Conservation (phyloP, 331 rosid species). For the Cydonia oblonga region DNA sequence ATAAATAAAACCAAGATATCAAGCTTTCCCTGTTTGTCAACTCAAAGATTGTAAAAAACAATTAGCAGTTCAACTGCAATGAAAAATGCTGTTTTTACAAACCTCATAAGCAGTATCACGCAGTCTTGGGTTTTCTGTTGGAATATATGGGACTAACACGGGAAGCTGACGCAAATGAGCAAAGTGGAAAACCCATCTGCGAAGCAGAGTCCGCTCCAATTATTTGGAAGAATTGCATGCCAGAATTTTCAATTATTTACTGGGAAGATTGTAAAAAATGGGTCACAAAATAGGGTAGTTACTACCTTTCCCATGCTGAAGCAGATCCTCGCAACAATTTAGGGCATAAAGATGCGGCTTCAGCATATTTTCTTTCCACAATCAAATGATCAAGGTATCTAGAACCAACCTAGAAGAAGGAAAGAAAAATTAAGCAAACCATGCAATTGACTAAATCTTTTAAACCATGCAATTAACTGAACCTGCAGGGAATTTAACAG, state of each 20-base stretch:
- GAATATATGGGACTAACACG: conserved; percentile 82
- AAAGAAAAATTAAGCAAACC: conserved; percentile 2
- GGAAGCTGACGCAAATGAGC: conserved; percentile 99
- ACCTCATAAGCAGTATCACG: conserved; percentile 98
- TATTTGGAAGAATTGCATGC: conserved; percentile 13
- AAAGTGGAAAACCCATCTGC: conserved; percentile 98
- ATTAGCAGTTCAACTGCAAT: neutral
- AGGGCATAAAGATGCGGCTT: conserved; percentile 90
- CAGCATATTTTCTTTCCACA: conserved; percentile 91
- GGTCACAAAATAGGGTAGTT: conserved; percentile 9
- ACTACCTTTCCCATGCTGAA: conserved; percentile 97
- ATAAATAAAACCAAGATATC: neutral
- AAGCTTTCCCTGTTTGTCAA: conserved; percentile 2
- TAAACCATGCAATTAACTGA: neutral
- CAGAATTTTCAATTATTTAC: neutral
- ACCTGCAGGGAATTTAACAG: neutral
- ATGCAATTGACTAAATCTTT: neutral
- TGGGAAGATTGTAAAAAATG: neutral
- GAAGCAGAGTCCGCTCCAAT: conserved; percentile 16
- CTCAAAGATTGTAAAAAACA: neutral
- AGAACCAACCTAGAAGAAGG: conserved; percentile 71
- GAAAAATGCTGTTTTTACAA: conserved; percentile 18
- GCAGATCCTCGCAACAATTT: conserved; percentile 81
- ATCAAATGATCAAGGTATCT: conserved; percentile 94
- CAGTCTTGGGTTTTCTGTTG: conserved; percentile 72